Evolutionary conservation across 2,329 filamentous ascomycete genomes (phyloP).

Genomic region (Monilinia polystroma): DNA sequence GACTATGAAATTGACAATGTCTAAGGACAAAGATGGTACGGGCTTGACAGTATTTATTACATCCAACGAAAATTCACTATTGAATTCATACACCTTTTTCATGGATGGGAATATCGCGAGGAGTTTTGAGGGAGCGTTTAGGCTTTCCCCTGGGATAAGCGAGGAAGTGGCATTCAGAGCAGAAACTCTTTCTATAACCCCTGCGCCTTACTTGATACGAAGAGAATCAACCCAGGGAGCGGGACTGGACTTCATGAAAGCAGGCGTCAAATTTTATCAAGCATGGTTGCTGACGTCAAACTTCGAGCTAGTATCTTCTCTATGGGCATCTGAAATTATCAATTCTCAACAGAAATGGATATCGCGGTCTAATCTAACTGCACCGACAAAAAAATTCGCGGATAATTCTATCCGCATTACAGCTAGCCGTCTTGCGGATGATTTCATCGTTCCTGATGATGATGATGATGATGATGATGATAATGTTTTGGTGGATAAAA

Average conservation of each 20-base stretch:
- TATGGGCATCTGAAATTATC: slow-evolving; percentile 35
- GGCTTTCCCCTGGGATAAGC: slow-evolving; percentile 20
- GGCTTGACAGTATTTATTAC: slow-evolving; percentile 28
- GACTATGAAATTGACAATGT: slow-evolving; percentile 44
- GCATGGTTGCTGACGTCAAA: slow-evolving; percentile 46
- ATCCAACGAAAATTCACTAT: slow-evolving; percentile 31
- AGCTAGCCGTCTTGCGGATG: slow-evolving; percentile 25
- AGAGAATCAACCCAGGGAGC: slow-evolving; percentile 12
- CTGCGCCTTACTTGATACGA: slow-evolving; percentile 4
- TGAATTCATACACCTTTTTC: slow-evolving; percentile 37
- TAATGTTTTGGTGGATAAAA: background rate
- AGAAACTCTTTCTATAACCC: slow-evolving; percentile 2
- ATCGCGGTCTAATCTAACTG: slow-evolving; percentile 15
- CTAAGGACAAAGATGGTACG: slow-evolving; percentile 32
- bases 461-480: slow-evolving; percentile 7
- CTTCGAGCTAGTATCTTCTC: slow-evolving; percentile 46
- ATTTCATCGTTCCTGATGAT: slow-evolving; percentile 37
- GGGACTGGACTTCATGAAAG: slow-evolving; percentile 38
- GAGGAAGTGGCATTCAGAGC: background rate
- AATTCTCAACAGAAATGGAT: background rate
- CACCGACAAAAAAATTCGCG: slow-evolving; percentile 25
- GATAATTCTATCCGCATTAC: slow-evolving; percentile 19
- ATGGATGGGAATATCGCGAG: slow-evolving; percentile 21
- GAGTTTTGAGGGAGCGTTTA: slow-evolving; percentile 32
- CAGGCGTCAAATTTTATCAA: slow-evolving; percentile 49